phyloP scores from a whole-genome alignment of 1,284 basidiomycete species.

The Cryptococcus sp. region DNA sequence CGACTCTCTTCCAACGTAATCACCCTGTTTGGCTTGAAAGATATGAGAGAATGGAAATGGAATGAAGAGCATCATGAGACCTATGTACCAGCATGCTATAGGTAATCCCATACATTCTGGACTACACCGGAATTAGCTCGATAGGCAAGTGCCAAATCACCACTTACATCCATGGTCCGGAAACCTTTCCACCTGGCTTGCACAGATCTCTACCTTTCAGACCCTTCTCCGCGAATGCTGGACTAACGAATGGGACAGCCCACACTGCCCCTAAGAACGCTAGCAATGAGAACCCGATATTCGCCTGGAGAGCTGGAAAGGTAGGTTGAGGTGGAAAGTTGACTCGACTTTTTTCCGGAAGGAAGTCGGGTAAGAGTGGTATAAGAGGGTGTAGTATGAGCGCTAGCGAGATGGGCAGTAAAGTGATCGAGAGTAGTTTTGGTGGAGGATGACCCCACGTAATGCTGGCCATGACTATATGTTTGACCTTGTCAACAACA shows the following conservation, averaged over 20 bases:
- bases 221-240: conserved; percentile 67
- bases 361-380: conserved; percentile 22
- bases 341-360: conserved; percentile 18
- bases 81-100: conserved; percentile 82
- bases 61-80: conserved; percentile 77
- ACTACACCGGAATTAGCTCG: conserved; percentile 49
- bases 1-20: conserved; percentile 45
- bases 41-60: conserved; percentile 80
- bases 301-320: conserved; percentile 53
- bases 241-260: conserved; percentile 68
- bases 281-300: conserved; percentile 72
- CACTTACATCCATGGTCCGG: conserved; percentile 59
- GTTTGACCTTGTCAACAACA: not conserved
- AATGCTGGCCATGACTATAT: not conserved
- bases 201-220: conserved; percentile 75
- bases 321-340: conserved; percentile 25
- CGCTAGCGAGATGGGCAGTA: conserved; percentile 33
- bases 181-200: conserved; percentile 57
- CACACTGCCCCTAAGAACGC: conserved; percentile 69
- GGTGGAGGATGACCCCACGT: conserved; percentile 30
- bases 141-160: not conserved
- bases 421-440: conserved; percentile 25
- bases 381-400: conserved; percentile 39
- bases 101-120: conserved; percentile 92
- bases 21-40: conserved; percentile 42